Percentiles rank a stretch among this genome's conserved stretches.
Evolutionary conservation across 257 asterid species (phyloP).

Genomic region (Solanum lignicaule): DNA sequence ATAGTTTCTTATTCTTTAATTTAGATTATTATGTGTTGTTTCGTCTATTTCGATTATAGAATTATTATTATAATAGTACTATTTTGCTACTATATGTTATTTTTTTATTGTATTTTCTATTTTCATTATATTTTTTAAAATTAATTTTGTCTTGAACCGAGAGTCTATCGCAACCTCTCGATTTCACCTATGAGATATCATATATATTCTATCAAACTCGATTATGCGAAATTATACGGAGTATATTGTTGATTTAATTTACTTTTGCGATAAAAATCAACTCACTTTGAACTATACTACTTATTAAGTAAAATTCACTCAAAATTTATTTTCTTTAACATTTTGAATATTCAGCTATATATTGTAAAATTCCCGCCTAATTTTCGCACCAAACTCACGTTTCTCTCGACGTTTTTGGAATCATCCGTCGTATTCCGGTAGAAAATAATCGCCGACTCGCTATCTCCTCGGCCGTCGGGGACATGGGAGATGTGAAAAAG

Average conservation of each 20-base stretch:
- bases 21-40: neutral
- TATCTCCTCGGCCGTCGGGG: neutral
- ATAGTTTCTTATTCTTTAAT: no score
- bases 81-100: neutral
- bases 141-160: neutral
- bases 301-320: neutral
- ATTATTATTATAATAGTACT: no score
- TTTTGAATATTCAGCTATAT: neutral
- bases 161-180: neutral
- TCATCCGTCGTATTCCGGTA: neutral
- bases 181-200: neutral
- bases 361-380: neutral
- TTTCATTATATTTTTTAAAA: neutral
- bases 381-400: neutral
- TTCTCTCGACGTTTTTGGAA: neutral
- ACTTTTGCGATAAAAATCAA: neutral
- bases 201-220: no score
- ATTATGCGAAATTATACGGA: neutral
- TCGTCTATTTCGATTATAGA: no score
- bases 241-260: no score
- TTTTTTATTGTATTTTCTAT: neutral
- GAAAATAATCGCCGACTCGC: neutral
- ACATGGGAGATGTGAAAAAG: slow-evolving; percentile 51
- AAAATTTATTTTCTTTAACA: neutral
- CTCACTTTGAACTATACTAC: neutral